Conservation (phyloP, 108 stramenopile species). For the Parietichytrium sp. region DNA sequence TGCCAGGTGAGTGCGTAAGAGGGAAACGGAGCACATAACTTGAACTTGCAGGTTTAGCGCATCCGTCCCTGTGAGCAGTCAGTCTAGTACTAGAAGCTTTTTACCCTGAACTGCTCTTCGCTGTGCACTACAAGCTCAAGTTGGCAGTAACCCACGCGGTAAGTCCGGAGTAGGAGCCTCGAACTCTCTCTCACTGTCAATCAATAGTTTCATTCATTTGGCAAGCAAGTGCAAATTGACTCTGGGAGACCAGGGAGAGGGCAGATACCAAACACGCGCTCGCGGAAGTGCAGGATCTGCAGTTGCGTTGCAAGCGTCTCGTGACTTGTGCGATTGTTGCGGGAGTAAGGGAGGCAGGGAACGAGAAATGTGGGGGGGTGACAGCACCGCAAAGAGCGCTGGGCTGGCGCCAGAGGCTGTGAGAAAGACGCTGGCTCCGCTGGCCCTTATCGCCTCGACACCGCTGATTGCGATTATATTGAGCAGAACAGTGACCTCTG, state of each 20-base stretch:
- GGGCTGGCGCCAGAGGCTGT: background rate
- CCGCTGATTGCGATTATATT: slow-evolving; percentile 6
- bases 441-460: background rate
- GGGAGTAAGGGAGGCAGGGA: background rate
- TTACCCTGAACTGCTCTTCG: too few relatives aligned
- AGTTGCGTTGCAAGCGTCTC: background rate
- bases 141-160: too few relatives aligned
- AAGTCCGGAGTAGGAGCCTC: background rate
- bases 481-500: background rate
- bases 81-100: too few relatives aligned
- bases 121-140: too few relatives aligned
- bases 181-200: background rate
- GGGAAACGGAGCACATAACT: too few relatives aligned
- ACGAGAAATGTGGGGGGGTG: slow-evolving; percentile 4
- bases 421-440: background rate
- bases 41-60: too few relatives aligned
- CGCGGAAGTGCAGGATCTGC: background rate
- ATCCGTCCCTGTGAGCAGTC: too few relatives aligned
- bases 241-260: background rate
- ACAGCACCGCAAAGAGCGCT: background rate
- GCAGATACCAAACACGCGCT: background rate
- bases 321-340: background rate
- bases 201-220: background rate
- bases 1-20: too few relatives aligned
- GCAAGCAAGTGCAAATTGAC: background rate